Percentiles rank a stretch among this genome's conserved stretches.
phyloP scores from a whole-genome alignment of 2,329 filamentous ascomycete genomes.

The Pseudogymnoascus sp. region DNA sequence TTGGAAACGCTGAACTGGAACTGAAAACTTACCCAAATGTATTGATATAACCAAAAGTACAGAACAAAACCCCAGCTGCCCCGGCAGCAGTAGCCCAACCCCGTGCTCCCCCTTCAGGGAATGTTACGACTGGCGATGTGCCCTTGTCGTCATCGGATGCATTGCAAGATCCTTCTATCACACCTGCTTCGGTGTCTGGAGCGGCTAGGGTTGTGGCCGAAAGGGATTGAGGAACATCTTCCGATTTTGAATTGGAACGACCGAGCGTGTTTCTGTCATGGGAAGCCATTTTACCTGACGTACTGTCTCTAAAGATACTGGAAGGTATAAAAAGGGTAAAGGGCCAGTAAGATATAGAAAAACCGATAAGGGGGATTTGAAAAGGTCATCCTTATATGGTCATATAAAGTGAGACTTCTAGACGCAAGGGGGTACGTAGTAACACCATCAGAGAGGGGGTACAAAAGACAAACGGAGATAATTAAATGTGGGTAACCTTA shows the following conservation, averaged over 20 bases:
- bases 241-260: not conserved
- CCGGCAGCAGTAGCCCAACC: constrained; percentile 49
- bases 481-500: constrained; percentile 4
- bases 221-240: constrained; percentile 8
- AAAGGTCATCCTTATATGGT: not conserved
- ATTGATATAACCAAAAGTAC: constrained; percentile 43
- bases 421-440: not conserved
- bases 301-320: not conserved
- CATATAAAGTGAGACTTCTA: not conserved
- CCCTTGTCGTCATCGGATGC: not conserved
- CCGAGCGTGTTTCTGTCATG: not conserved
- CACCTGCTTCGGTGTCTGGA: not conserved
- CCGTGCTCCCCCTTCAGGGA: constrained; percentile 49
- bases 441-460: not conserved
- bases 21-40: constrained; percentile 32
- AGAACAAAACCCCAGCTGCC: constrained; percentile 35
- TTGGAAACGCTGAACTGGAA: not conserved
- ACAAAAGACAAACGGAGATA: not conserved
- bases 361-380: not conserved
- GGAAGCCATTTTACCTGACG: not conserved
- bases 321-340: not conserved
- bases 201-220: constrained; percentile 5
- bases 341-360: not conserved
- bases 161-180: not conserved
- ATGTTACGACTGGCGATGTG: constrained; percentile 21